Base-by-base conservation (phyloP, 352 stramenopile genomes). In the Thraustotheca clavata region DNA sequence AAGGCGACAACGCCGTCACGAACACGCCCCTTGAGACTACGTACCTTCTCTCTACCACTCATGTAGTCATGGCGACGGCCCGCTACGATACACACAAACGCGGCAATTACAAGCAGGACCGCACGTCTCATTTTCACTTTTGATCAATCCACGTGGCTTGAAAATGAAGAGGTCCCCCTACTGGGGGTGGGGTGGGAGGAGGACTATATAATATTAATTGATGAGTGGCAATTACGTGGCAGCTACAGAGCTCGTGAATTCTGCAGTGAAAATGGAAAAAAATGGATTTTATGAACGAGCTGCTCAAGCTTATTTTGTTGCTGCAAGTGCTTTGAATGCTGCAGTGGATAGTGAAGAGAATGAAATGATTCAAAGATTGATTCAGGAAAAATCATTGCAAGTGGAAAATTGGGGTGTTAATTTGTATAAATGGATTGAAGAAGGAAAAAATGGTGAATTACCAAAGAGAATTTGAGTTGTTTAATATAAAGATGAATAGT, bases 1-100 rank as follows among this genome's bases (percentile, higher is more conserved):
- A 94, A 82, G 40, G 74, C 55, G 35, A 94, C 59, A 39, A 91
- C 71, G 49, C 80, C 80, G 49, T 88, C 75, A 35, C 74, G 73
- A 67, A 85, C 69, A 54, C 65, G 71, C 12, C 61, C 63, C 6
- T 76, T 70, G 18, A 93, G 73, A 67, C 77, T 69, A 35, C 67
- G 72, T 62, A 93, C 60, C 73, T 93, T 93, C 59, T 88, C 80
- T 32, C 40, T 68, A 60, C 83, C 81, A 35, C 50, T 73, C 31
- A 31, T 31, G n/a, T 52, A 52, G 43, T 52, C 43, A 26, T 52
- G 12, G 43, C 43, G 43, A 14, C 43, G 43, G 12, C 43, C 43
- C 24, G 43, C 43, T 24, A 31, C 43, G 11, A 52, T 31, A 31
- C 11, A 14, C 24, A 52, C 24, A 11, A 52, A 14, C 9, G 43